A percentile compares a stretch with the other conserved stretches of the same genome.
Conservation (phyloP, 768 basidiomycete genomes). For the Cystofilobasidium macerans region DNA sequence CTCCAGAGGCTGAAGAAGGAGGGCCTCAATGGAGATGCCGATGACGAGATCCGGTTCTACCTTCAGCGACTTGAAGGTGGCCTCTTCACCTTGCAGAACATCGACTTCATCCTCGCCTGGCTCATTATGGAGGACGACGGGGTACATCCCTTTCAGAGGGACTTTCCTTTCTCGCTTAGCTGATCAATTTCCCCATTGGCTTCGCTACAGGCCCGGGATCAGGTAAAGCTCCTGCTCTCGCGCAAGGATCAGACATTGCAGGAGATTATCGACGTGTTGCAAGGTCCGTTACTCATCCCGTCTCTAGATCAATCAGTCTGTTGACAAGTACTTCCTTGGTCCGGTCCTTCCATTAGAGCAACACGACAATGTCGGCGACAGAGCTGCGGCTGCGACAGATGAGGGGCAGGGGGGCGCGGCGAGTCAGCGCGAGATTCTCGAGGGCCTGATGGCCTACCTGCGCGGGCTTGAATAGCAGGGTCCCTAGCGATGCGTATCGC, state of each 20-base stretch:
- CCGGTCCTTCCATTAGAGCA: conserved; percentile 40
- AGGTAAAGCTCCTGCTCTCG: conserved; percentile 62
- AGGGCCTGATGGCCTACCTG: conserved; percentile 31
- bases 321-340: not conserved
- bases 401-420: conserved; percentile 35
- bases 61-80: conserved; percentile 78
- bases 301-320: not conserved
- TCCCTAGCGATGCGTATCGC: no score
- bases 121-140: conserved; percentile 96
- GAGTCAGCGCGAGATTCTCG: conserved; percentile 42
- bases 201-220: conserved; percentile 55
- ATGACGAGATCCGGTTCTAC: conserved; percentile 69
- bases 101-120: conserved; percentile 93
- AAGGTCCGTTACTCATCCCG: conserved; percentile 14
- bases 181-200: not conserved
- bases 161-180: no score
- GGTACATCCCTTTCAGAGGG: conserved; percentile 47
- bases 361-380: conserved; percentile 57
- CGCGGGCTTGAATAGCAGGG: conserved; percentile 12
- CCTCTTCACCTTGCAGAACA: conserved; percentile 73
- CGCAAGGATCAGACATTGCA: conserved; percentile 60
- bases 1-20: conserved; percentile 48
- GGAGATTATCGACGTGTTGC: conserved; percentile 61
- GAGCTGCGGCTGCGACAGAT: conserved; percentile 32
- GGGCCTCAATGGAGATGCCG: conserved; percentile 49